A percentile compares a stretch with the other conserved stretches of the same genome.
Conservation (phyloP, 352 stramenopile species). For the Globisporangium irregulare region DNA sequence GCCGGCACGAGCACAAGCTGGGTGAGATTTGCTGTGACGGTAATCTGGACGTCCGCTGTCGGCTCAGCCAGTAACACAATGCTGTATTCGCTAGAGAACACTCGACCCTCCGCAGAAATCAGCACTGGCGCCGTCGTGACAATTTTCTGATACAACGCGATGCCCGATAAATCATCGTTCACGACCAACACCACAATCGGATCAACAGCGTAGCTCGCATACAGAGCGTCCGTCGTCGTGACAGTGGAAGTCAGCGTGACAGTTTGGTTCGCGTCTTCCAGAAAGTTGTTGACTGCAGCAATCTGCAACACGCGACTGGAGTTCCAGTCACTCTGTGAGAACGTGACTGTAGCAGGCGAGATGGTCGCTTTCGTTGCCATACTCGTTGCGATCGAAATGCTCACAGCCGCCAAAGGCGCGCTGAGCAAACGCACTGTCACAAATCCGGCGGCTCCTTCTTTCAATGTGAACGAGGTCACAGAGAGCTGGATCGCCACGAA, state of each 20-base stretch:
- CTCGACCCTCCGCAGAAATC: constrained; percentile 43
- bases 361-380: constrained; percentile 26
- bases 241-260: constrained; percentile 26
- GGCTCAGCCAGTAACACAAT: constrained; percentile 49
- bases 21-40: constrained; percentile 28
- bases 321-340: constrained; percentile 35
- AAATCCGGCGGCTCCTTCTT: constrained; percentile 25
- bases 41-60: constrained; percentile 31
- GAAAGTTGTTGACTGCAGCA: constrained; percentile 42
- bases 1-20: constrained; percentile 41
- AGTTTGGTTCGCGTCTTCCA: constrained; percentile 39
- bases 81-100: constrained; percentile 47
- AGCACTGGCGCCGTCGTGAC: constrained; percentile 33
- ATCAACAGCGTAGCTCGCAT: constrained; percentile 22
- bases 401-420: constrained; percentile 31
- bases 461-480: constrained; percentile 34
- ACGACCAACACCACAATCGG: constrained; percentile 36
- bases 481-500: constrained; percentile 45
- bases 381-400: constrained; percentile 34
- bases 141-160: constrained; percentile 41
- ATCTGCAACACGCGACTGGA: constrained; percentile 32
- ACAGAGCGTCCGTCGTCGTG: constrained; percentile 34
- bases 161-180: constrained; percentile 50
- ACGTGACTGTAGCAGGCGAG: constrained; percentile 23
- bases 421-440: constrained; percentile 40